Evolutionary conservation across 345 rosid species (phyloP), one percentile per base, ranked within the genome.

Genomic region (Cardamine chenopodiifolia): DNA sequence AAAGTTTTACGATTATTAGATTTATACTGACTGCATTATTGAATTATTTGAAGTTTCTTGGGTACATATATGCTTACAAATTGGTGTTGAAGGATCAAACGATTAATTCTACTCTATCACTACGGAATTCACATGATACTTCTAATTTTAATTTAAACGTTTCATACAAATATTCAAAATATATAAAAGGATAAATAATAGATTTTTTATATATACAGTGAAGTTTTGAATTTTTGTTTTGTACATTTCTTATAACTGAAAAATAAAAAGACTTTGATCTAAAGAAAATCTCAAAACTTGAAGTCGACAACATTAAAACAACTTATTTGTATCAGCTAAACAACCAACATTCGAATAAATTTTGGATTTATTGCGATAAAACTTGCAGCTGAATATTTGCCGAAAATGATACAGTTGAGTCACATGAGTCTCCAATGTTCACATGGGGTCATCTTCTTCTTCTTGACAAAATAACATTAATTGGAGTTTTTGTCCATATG

Each of bases 361-460:
- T 28, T 31, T 29, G 63, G 56, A 26, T 11, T 61, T 75, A 62
- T 53, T 42, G 73, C 12, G 59, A 37, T 71, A 29, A 49, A 70
- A 55, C 9, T n/a, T 40, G 67, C 15, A 37, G 72, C 31, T 71
- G 49, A 37, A 2, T 2, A 6, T 47, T 66, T 71, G 56, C 77
- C 77, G 2, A 71, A 78, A 78, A 65, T 50, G 81, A 66, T 65
- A 65, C 44, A 47, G 49, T 29, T 40, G 71, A 65, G 72, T 78
- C 81, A 78, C 81, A 78, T 71, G 81, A 78, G 40, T 59, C 73
- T 59, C 44, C 15, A 76, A 76, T 76, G 80, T 76, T 78, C 81
- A 78, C 81, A 78, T 78, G 77, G 77, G 77, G 76, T 15, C 81
- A 39, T 70, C 68, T 58, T 71, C 72, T 71, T 77, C 67, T 71